These are phyloP conservation scores for Fusarium floridanum DNA, from an alignment of 2,329 filamentous ascomycete genomes.

Conservation along the genomic window DNA sequence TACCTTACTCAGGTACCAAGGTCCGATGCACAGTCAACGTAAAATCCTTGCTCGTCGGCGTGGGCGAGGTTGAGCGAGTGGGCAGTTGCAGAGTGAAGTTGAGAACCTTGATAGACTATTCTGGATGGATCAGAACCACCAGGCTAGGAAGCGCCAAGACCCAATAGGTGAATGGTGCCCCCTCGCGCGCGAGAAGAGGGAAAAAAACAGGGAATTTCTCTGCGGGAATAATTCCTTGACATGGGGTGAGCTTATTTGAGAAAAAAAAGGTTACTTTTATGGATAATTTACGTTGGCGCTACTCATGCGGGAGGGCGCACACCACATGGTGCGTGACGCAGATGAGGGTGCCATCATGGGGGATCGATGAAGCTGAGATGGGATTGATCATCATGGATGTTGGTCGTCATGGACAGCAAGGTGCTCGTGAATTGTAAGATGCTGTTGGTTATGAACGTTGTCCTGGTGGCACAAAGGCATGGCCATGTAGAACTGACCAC, in stretches of 20 bases:
- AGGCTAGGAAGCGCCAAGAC: constrained; percentile 12
- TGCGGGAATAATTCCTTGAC: constrained; percentile 1
- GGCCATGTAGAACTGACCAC: not conserved
- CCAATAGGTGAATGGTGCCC: not conserved
- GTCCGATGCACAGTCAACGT: not conserved
- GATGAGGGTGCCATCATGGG: not conserved
- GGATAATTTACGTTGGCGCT: constrained; percentile 22
- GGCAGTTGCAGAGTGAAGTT: constrained; percentile 14
- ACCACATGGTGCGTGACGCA: constrained; percentile 12
- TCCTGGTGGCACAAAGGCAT: not conserved
- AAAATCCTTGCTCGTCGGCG: not conserved
- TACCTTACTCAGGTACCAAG: not conserved
- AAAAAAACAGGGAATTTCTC: constrained; percentile 1
- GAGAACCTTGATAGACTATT: constrained; percentile 44
- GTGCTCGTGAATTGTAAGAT: not conserved
- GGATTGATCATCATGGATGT: not conserved
- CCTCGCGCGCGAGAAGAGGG: not conserved
- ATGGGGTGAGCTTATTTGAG: not conserved
- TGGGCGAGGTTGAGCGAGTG: constrained; percentile 8
- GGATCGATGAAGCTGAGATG: not conserved
- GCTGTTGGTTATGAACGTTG: not conserved
- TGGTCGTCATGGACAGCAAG: not conserved
- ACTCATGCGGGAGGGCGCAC: not conserved
- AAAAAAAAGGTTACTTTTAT: constrained; percentile 39
- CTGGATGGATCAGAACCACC: constrained; percentile 6